Evolutionary conservation across 2,329 filamentous ascomycete species (phyloP), one percentile per base, ranked within the genome.

Genomic region (Onygena corvina): DNA sequence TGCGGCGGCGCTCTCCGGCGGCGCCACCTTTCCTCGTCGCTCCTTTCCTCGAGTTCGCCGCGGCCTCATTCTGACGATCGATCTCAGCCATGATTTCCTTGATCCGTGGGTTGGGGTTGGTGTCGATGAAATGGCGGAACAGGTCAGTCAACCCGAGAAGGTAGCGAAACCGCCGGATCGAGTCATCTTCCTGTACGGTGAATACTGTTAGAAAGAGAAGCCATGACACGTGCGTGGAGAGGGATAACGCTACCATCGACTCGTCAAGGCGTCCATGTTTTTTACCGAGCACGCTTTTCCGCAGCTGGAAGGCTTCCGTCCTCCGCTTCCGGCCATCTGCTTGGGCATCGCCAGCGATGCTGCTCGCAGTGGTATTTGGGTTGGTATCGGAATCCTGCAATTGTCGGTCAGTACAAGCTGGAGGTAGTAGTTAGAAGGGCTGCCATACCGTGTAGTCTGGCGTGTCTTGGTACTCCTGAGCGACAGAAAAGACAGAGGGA

Each of bases 81-180:
- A 96, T 95, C 67, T 95, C 86, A 46, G 79, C 77, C 76, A 96
- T 92, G 58, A 95, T 87, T 51, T 94, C 86, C 59, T 90, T 86
- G 61, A 96, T 92, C 59, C 86, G 86, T 12, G 92, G 90, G 62
- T 98, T 89, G 3, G 89, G 90, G 62, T 95, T 98, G 6, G 88
- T 87, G 63, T 96, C 89, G 69, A 98, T 98, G 67, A 98, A 98
- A 69, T 98, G 92, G 56, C 93, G 87, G 72, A 98, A 98, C 16
- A 98, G 75, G 61, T 98, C 92, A 12, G 92, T 98, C 47, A 98
- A 74, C 21, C 93, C 93, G 11, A 98, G 77, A 1, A 98, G 77
- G 65, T 98, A 98, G 55, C 88, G 83, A 65, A 98, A 98, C 64
- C 92, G 78, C 58, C 90, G 81, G 61, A 96, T 86, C 0, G 87